Evolutionary conservation across 208 protist genomes (phyloP), one percentile per base, ranked within the genome.

Genomic region (Leishmania martiniquensis): DNA sequence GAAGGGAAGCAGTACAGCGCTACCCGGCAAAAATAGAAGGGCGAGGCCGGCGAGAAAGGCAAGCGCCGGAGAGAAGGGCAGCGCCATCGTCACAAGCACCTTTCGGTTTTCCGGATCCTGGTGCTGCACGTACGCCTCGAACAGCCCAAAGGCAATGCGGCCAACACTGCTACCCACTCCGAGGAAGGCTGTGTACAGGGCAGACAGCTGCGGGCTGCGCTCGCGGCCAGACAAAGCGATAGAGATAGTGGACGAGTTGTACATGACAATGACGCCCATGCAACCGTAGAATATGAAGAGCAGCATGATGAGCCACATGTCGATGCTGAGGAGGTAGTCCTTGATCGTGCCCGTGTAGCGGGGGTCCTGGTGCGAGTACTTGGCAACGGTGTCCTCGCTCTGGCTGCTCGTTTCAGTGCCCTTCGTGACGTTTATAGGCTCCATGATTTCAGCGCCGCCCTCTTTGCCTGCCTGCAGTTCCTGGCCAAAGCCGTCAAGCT

Each of bases 161-260:
- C 88, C 85, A 12, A 89, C 60, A 55, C 79, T 82, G 77, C 84
- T 92, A 39, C 88, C 81, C 15, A 92, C 79, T 29, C 88, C 88
- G 4, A 88, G 76, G 71, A 92, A 88, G 1, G 88, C 83, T 20
- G 85, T 87, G 83, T 88, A 92, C 17, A 92, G 77, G n/a, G 85
- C 83, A 29, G 68, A 76, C 20, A 70, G 77, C 52, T 72, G 15
- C 20, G 63, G 12, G 37, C 77, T 85, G 47, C 85, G 88, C 45
- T 75, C n/a, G 55, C 83, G 62, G 44, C 85, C 88, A n/a, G 77
- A 83, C 60, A 84, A 76, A 0, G 88, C 85, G 63, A 92, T 78
- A 39, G 88, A 88, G 39, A 92, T 92, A 45, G 83, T 86, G 72
- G 76, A 84, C 57, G 77, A 77, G 80, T 92, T 92, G 85, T 86